These are phyloP conservation scores for Volvox africanus DNA, from an alignment of 139 green algal genomes.

Conservation along the genomic window DNA sequence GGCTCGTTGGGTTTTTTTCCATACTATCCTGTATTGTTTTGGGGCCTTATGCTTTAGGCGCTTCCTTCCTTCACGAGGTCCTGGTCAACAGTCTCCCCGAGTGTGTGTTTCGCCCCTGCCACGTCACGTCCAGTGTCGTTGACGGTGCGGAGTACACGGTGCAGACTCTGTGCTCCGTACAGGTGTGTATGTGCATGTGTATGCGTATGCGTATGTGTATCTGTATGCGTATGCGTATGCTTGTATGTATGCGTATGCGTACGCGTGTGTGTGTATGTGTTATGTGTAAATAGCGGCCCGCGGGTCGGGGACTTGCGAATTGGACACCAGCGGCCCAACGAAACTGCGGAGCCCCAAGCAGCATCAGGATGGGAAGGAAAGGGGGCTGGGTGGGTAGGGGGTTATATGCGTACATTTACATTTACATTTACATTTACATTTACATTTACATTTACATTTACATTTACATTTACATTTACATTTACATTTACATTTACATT, in stretches of 20 bases:
- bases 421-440: no score
- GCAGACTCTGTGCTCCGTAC: constrained; percentile 60
- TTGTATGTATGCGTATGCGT: no score
- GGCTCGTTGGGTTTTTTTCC: background rate
- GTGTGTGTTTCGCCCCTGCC: constrained; percentile 50
- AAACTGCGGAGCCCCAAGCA: no score
- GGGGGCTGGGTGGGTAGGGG: background rate
- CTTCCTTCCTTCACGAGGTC: constrained; percentile 53
- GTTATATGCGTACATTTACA: no score
- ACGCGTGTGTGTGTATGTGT: no score
- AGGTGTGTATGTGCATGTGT: constrained; percentile 43
- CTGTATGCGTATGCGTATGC: no score
- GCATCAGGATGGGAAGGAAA: background rate
- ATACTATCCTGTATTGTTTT: no score
- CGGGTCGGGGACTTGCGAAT: background rate
- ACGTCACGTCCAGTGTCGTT: constrained; percentile 36
- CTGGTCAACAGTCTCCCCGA: constrained; percentile 61
- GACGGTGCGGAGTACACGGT: constrained; percentile 45
- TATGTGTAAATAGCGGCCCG: background rate
- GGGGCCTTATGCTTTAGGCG: constrained; percentile 9
- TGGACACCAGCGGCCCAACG: no score
- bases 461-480: no score
- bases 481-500: no score
- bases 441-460: no score
- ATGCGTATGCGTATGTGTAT: background rate